These are phyloP conservation scores for Curvularia sp. DNA, from an alignment of 2,329 filamentous ascomycete genomes.

Conservation along the genomic window DNA sequence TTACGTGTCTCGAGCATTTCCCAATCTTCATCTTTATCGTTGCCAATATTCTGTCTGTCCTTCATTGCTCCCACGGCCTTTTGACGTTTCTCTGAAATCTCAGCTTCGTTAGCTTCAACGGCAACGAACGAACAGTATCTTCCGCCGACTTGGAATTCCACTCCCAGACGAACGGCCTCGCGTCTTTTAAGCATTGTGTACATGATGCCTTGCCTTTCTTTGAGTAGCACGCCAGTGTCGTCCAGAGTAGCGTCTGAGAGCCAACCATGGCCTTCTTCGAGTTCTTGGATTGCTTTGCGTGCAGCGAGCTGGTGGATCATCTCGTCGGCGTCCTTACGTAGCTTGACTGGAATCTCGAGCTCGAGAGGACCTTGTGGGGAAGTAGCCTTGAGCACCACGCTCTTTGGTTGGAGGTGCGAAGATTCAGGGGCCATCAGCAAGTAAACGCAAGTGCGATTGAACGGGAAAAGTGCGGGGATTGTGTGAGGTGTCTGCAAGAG, in stretches of 20 bases:
- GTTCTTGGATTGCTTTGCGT: slow-evolving; percentile 11
- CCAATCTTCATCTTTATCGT: slow-evolving; percentile 4
- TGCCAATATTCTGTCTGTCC: neutral
- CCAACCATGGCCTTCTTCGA: slow-evolving; percentile 17
- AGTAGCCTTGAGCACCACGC: slow-evolving; percentile 7
- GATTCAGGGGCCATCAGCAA: slow-evolving; percentile 11
- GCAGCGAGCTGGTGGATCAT: slow-evolving; percentile 17
- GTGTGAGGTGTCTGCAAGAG: slow-evolving; percentile 9
- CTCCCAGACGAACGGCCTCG: slow-evolving; percentile 10
- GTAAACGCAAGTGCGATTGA: slow-evolving; percentile 13
- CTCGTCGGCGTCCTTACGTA: slow-evolving; percentile 7
- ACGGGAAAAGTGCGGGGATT: slow-evolving; percentile 7
- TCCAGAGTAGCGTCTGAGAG: slow-evolving; percentile 1
- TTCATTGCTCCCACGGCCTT: neutral
- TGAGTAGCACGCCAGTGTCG: neutral
- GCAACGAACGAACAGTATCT: slow-evolving; percentile 12
- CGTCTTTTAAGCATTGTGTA: slow-evolving; percentile 6
- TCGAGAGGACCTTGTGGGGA: slow-evolving; percentile 12
- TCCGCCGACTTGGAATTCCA: slow-evolving; percentile 11
- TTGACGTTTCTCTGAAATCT: slow-evolving; percentile 1
- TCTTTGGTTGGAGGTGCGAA: slow-evolving; percentile 5
- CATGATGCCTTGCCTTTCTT: neutral
- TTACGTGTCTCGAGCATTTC: neutral
- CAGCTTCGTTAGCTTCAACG: slow-evolving; percentile 8
- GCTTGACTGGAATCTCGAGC: slow-evolving; percentile 7